Evolutionary conservation across 192 early-diverging fungal genomes (phyloP), one percentile per base, ranked within the genome.

Genomic region (Linderina pennispora): DNA sequence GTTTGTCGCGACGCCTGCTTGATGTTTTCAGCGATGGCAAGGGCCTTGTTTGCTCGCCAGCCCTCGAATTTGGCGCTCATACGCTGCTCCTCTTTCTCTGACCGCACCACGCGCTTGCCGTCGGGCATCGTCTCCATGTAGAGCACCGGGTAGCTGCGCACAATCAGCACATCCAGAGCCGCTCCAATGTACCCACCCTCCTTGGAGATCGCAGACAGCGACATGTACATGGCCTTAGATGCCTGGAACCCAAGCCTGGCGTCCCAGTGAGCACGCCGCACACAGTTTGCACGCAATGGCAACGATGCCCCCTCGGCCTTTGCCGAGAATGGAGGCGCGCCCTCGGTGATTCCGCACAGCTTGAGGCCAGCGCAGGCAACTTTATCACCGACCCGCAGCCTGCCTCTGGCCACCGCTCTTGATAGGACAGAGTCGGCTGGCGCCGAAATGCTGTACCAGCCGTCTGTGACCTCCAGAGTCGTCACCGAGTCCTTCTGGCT

Each of bases 351-450:
- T 5, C 61, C 60, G 23, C 36, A 24, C 28, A 55, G 3, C 2
- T 49, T 39, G 36, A 46, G 19, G 4, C 61, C 61, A 20, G 43
- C 38, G n/a, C 67, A 71, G 6, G 51, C 48, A 20, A 71, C 43
- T 24, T 71, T 71, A 37, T 71, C 60, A 13, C 67, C 67, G 10
- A 19, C 50, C 4, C 67, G 47, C 33, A 71, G 41, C 22, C 47
- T 34, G 1, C 60, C 59, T 1, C 22, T 37, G 32, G 33, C 21
- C 11, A 54, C n/a, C 2, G 61, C 61, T 19, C 31, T 40, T 17
- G 23, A 47, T 3, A 71, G 33, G 0, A 58, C 40, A 5, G 38
- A n/a, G 23, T 71, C 67, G n/a, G 48, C 42, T 10, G 32, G 14
- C 1, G 60, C 50, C 5, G 13, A 16, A 9, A 71, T 25, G 32